Evolutionary conservation across 176 grass and related monocot genomes (phyloP), one percentile per base, ranked within the genome.

Genomic region (Oryza rufipogon): DNA sequence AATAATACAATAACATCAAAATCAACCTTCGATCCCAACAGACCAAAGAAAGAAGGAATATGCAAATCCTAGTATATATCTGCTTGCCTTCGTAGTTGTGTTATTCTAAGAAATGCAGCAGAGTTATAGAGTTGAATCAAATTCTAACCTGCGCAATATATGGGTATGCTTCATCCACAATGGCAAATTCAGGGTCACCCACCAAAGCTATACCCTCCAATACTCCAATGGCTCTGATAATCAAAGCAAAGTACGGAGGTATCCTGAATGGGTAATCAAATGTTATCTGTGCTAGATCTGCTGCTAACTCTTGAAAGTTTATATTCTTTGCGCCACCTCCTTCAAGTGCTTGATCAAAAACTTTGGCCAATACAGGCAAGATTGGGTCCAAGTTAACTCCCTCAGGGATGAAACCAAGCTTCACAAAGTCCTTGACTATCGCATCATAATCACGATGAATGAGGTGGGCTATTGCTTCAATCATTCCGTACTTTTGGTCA

Each of bases 331-430:
- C 96, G 45, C 96, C 96, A 7, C 96, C 96, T 88, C 96, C 96
- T 92, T 95, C 96, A 70, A 98, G 93, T 72, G 96, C 96, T 76
- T 95, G 96, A 85, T 98, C 96, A 90, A 98, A 98, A 86, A 98
- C 95, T 78, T 95, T 98, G 38, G 93, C 91, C 48, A 98, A 83
- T 20, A 98, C 96, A 80, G 96, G 93, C 80, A 98, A 84, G 67
- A 98, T 98, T 51, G 96, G 96, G 15, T 89, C 85, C 78, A 98
- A 90, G 88, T 98, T 98, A 76, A 98, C 96, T 49, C 96, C 96
- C 48, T 98, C 96, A 49, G 89, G 87, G 80, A 98, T 98, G 51
- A 98, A 98, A 85, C 87, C 96, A 88, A 98, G 96, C 71, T 89
- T 98, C 48, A 98, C 96, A 82, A 98, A 98, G 71, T 98, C 93